A percentile compares a stretch with the other conserved stretches of the same genome.
Conservation (phyloP, 2,329 filamentous ascomycete species). For the Ustulina deusta region DNA sequence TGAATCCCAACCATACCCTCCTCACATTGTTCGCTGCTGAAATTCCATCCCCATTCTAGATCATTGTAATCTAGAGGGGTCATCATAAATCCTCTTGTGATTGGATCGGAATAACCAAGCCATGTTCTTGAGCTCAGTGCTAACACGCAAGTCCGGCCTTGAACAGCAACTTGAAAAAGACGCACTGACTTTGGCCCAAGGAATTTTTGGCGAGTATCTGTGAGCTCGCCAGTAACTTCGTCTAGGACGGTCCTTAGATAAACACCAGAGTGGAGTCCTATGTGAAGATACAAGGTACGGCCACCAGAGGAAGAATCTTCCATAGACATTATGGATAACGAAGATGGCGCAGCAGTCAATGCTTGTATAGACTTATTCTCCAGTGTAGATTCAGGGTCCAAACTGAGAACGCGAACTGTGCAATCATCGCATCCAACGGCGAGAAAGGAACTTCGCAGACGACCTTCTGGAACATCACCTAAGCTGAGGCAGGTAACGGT, state of each 20-base stretch:
- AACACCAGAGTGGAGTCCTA: slow-evolving; percentile 93
- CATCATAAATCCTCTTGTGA: slow-evolving; percentile 88
- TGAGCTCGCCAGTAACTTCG: slow-evolving; percentile 93
- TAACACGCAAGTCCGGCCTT: slow-evolving; percentile 85
- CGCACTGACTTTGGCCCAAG: slow-evolving; percentile 90
- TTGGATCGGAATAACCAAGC: slow-evolving; percentile 91
- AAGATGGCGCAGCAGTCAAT: slow-evolving; percentile 87
- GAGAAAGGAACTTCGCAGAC: slow-evolving; percentile 88
- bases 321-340: slow-evolving; percentile 94
- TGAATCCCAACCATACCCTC: slow-evolving; percentile 96
- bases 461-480: slow-evolving; percentile 90
- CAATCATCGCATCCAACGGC: slow-evolving; percentile 98
- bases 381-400: slow-evolving; percentile 89
- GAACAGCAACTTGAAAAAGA: slow-evolving; percentile 90
- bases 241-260: slow-evolving; percentile 96
- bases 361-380: slow-evolving; percentile 96
- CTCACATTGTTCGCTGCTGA: slow-evolving; percentile 92
- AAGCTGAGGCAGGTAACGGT: slow-evolving; percentile 96
- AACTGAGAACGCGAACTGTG: slow-evolving; percentile 90
- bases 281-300: slow-evolving; percentile 91
- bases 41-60: slow-evolving; percentile 95
- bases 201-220: slow-evolving; percentile 94
- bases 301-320: slow-evolving; percentile 90
- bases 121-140: slow-evolving; percentile 94
- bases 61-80: slow-evolving; percentile 90